Conservation (phyloP, 768 basidiomycete genomes). For the Cubamyces sp. region DNA sequence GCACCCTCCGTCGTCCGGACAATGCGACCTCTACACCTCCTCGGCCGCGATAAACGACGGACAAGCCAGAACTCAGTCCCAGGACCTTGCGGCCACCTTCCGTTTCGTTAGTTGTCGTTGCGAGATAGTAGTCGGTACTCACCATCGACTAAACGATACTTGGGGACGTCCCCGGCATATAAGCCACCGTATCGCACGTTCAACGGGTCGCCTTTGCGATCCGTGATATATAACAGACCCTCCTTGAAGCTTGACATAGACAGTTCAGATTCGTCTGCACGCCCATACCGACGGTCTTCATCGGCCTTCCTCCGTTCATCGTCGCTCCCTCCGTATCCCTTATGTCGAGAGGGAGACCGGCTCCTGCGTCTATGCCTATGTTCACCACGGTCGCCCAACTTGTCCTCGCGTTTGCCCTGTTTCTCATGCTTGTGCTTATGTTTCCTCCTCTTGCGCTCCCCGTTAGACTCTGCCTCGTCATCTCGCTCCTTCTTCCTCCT, state of each 20-base stretch:
- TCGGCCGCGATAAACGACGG: conserved; percentile 47
- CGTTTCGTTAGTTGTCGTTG: conserved; percentile 51
- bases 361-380: neutral
- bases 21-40: conserved; percentile 64
- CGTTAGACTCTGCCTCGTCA: conserved; percentile 5
- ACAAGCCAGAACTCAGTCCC: conserved; percentile 58
- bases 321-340: conserved; percentile 24
- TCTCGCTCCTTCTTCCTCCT: conserved; percentile 8
- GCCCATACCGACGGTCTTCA: conserved; percentile 39
- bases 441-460: conserved; percentile 22
- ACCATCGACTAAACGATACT: conserved; percentile 64
- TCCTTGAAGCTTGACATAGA: conserved; percentile 30
- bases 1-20: conserved; percentile 36
- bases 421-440: conserved; percentile 37
- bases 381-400: conserved; percentile 28
- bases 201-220: conserved; percentile 65
- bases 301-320: conserved; percentile 40
- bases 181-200: conserved; percentile 72
- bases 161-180: conserved; percentile 66
- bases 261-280: conserved; percentile 24
- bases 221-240: conserved; percentile 56
- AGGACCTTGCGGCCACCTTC: conserved; percentile 65
- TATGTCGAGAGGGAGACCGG: conserved; percentile 12
- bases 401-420: conserved; percentile 26
- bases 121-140: conserved; percentile 33